Evolutionary conservation across 441 rosid genomes (phyloP).

Genomic region (Eutrema salsugineum): DNA sequence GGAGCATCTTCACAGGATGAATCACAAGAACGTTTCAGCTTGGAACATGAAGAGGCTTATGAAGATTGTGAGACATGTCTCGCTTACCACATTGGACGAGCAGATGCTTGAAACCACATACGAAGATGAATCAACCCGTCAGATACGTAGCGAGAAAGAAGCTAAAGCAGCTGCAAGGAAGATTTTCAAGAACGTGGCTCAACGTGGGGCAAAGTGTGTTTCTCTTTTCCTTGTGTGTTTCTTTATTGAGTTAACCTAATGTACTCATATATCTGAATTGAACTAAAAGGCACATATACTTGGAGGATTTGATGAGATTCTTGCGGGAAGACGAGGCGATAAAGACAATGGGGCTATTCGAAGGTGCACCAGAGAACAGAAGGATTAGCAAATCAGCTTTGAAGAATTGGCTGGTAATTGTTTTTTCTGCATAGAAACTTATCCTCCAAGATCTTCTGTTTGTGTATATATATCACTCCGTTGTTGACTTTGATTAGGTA

Average conservation of each 20-base stretch:
- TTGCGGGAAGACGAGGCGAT: constrained; percentile 69
- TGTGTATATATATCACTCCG: constrained; percentile 14
- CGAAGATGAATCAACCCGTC: constrained; percentile 55
- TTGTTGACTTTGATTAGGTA: constrained; percentile 47
- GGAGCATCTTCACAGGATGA: constrained; percentile 47
- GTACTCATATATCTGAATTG: not conserved
- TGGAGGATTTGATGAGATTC: constrained; percentile 73
- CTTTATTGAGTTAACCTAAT: not conserved
- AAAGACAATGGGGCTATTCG: constrained; percentile 63
- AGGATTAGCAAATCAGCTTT: constrained; percentile 65
- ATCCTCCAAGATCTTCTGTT: not conserved
- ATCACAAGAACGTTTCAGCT: constrained; percentile 51
- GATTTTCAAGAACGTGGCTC: constrained; percentile 66
- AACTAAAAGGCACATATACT: constrained; percentile 48
- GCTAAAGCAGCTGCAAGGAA: constrained; percentile 86
- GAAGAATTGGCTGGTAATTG: constrained; percentile 82
- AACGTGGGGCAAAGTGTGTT: constrained; percentile 53
- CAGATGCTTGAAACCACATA: constrained; percentile 35
- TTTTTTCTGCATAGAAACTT: not conserved
- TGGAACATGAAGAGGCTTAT: constrained; percentile 64
- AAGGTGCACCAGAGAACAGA: constrained; percentile 54
- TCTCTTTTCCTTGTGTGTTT: not conserved
- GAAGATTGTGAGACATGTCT: constrained; percentile 47
- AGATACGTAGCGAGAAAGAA: constrained; percentile 70
- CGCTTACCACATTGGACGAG: constrained; percentile 57